Conservation (phyloP, 306 rosid species). For the Glycine tomentella region DNA sequence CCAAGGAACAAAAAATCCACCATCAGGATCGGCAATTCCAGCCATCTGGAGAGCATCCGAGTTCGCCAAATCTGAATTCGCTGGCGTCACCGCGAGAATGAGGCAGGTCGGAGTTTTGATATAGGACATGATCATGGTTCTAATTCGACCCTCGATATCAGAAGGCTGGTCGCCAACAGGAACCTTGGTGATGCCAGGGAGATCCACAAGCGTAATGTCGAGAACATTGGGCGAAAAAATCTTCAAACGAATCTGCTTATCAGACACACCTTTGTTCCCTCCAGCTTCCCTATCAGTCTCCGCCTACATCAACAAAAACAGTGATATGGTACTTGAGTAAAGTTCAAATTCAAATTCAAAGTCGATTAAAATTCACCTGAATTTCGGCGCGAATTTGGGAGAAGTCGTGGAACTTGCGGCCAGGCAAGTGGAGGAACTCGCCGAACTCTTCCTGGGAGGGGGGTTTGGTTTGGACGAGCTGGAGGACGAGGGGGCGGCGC, state of each 20-base stretch:
- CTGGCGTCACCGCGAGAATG: slow-evolving; percentile 95
- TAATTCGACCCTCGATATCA: no score
- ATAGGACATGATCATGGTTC: no score
- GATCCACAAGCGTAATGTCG: no score
- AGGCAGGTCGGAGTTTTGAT: slow-evolving; percentile 20
- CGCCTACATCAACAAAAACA: slow-evolving; percentile 53
- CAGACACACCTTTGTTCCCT: slow-evolving; percentile 90
- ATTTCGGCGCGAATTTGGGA: slow-evolving; percentile 84
- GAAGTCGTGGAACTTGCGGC: slow-evolving; percentile 77
- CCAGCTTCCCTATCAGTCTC: slow-evolving; percentile 97
- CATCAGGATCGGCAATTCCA: slow-evolving; percentile 97
- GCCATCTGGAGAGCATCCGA: slow-evolving; percentile 99
- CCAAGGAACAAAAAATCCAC: slow-evolving; percentile 50
- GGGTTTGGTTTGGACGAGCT: slow-evolving; percentile 79
- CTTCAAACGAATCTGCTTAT: slow-evolving; percentile 91
- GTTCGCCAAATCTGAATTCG: slow-evolving; percentile 95
- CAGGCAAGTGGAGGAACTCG: slow-evolving; percentile 93
- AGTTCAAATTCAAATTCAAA: neutral
- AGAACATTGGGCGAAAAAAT: slow-evolving; percentile 44
- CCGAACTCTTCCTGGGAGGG: slow-evolving; percentile 67
- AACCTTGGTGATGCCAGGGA: slow-evolving; percentile 43
- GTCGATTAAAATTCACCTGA: slow-evolving; percentile 51
- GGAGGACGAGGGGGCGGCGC: slow-evolving; percentile 89
- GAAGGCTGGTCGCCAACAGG: slow-evolving; percentile 51
- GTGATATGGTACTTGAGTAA: neutral